phyloP scores from a whole-genome alignment of 1,284 basidiomycete species.

The Cerrena zonata region DNA sequence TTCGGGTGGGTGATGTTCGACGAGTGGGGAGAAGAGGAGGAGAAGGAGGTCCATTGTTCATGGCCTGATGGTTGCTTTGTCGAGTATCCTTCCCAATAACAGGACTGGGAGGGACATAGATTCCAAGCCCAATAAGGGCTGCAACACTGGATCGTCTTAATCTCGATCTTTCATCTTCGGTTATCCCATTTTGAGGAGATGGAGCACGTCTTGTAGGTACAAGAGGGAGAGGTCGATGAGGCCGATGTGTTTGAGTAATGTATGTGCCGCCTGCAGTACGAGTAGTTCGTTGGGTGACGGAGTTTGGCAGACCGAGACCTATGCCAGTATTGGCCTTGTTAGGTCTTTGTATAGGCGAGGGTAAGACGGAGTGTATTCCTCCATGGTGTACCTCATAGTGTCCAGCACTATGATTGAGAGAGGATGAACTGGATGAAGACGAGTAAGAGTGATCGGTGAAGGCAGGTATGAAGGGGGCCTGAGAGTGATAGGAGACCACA shows the following conservation, averaged over 20 bases:
- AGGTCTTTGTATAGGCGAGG: neutral
- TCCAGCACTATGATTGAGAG: neutral
- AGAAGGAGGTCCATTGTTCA: neutral
- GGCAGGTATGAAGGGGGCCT: neutral
- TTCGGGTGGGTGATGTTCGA: constrained; percentile 3
- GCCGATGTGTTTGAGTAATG: neutral
- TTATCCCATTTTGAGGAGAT: neutral
- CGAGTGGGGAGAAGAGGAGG: constrained; percentile 7
- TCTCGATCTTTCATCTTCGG: neutral
- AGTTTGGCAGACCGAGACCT: neutral
- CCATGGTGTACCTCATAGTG: neutral
- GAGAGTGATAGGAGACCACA: neutral
- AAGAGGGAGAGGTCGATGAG: too few species aligned
- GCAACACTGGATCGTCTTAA: neutral
- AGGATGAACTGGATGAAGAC: neutral
- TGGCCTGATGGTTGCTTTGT: neutral
- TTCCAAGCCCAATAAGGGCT: constrained; percentile 6
- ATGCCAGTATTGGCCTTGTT: neutral
- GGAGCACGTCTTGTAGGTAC: too few species aligned
- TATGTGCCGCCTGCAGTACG: neutral
- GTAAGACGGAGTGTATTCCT: neutral
- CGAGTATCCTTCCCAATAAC: neutral
- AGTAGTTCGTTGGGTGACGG: neutral
- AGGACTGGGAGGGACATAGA: constrained; percentile 4
- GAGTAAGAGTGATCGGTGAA: neutral